phyloP scores from a whole-genome alignment of 805 yeast genomes.

The Metschnikowia continentalis region DNA sequence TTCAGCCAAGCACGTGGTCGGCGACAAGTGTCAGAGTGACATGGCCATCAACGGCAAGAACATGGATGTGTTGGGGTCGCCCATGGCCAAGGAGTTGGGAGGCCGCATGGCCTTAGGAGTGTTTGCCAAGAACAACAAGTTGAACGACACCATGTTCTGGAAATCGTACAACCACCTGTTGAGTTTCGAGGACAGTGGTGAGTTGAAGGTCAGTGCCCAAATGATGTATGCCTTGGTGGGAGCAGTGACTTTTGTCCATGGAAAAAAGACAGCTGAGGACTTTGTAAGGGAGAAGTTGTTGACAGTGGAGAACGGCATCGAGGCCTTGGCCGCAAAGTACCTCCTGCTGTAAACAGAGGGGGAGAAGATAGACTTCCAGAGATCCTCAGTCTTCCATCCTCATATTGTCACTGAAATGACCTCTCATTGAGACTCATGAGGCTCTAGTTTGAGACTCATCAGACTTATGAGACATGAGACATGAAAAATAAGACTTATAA shows the following conservation, averaged over 20 bases:
- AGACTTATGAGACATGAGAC: too few species aligned
- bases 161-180: conserved; percentile 50
- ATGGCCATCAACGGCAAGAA: conserved; percentile 44
- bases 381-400: too few species aligned
- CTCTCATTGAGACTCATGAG: too few species aligned
- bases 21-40: conserved; percentile 23
- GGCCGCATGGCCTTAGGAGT: conserved; percentile 49
- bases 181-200: conserved; percentile 49
- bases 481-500: too few species aligned
- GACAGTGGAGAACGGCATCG: conserved; percentile 24
- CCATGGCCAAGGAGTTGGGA: conserved; percentile 46
- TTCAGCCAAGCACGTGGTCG: conserved; percentile 43
- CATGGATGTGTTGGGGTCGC: conserved; percentile 59
- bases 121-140: conserved; percentile 45
- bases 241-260: conserved; percentile 60
- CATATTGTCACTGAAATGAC: too few species aligned
- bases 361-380: background rate
- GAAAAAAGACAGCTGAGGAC: conserved; percentile 52
- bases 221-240: conserved; percentile 63
- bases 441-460: too few species aligned
- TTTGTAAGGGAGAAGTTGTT: conserved; percentile 54
- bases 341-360: background rate
- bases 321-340: conserved; percentile 29
- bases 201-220: conserved; percentile 50
- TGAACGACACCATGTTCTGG: conserved; percentile 63